Conservation (phyloP, 148 eudicot genomes). For the Camellia sinensis region DNA sequence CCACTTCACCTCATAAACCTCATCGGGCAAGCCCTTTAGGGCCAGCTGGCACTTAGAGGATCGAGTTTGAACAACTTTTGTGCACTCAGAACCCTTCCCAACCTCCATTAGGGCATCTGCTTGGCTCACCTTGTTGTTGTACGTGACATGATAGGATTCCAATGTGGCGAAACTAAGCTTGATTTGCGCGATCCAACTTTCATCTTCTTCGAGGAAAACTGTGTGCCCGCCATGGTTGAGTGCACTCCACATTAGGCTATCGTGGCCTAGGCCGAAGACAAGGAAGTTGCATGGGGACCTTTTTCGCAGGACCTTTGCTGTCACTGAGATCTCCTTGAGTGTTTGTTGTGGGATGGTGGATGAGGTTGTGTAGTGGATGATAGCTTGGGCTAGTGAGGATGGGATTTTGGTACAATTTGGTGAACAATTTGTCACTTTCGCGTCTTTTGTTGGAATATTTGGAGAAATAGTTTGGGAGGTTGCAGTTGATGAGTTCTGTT, state of each 20-base stretch:
- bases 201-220: slow-evolving; percentile 69
- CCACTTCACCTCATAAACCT: slow-evolving; percentile 73
- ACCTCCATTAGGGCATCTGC: slow-evolving; percentile 42
- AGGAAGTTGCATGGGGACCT: slow-evolving; percentile 80
- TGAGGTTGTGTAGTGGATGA: slow-evolving; percentile 79
- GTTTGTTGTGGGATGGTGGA: slow-evolving; percentile 83
- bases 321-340: slow-evolving; percentile 56
- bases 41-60: slow-evolving; percentile 87
- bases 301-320: slow-evolving; percentile 45
- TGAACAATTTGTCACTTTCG: slow-evolving; percentile 23
- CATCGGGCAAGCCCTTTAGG: slow-evolving; percentile 65
- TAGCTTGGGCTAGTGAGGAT: slow-evolving; percentile 42
- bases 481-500: slow-evolving; percentile 9
- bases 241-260: slow-evolving; percentile 77
- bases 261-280: slow-evolving; percentile 81
- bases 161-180: slow-evolving; percentile 48
- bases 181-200: slow-evolving; percentile 63
- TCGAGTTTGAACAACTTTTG: slow-evolving; percentile 8
- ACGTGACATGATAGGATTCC: slow-evolving; percentile 56
- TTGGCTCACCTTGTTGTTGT: slow-evolving; percentile 60
- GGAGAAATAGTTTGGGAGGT: not conserved
- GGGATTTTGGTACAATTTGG: slow-evolving; percentile 58
- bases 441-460: not conserved
- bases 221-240: slow-evolving; percentile 72
- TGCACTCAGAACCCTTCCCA: slow-evolving; percentile 45